A percentile compares a stretch with the other conserved stretches of the same genome.
Evolutionary conservation across 345 rosid genomes (phyloP).

Genomic region (Citrus inodora): DNA sequence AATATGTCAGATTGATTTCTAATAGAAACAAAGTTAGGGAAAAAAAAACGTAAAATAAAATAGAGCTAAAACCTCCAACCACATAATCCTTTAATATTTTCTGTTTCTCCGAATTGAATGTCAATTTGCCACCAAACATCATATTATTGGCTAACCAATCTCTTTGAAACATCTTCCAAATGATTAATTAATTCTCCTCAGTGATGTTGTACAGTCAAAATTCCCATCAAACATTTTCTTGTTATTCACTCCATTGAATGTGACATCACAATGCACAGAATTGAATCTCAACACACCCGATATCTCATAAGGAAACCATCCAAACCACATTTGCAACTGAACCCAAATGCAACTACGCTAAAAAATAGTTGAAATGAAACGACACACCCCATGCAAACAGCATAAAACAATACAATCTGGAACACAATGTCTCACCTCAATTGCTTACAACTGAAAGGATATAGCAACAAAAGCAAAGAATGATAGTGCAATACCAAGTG

Average conservation of each 20-base stretch:
- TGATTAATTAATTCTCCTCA: neutral
- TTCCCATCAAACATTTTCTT: neutral
- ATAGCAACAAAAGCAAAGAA: neutral
- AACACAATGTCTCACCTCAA: neutral
- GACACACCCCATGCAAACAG: neutral
- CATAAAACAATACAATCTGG: neutral
- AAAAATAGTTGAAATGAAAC: neutral
- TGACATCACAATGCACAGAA: neutral
- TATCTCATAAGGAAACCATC: no score
- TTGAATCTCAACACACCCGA: neutral
- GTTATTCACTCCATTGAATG: neutral
- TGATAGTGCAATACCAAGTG: neutral
- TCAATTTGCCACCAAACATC: neutral
- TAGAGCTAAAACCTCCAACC: neutral
- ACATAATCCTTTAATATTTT: neutral
- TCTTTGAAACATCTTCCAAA: neutral
- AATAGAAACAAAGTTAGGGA: neutral
- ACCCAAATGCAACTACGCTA: neutral
- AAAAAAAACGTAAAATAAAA: neutral
- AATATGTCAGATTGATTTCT: neutral
- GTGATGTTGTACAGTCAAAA: neutral
- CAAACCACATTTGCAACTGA: neutral
- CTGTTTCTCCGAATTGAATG: neutral
- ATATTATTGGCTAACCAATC: neutral
- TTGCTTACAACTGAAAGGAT: neutral